Evolutionary conservation across 2,329 filamentous ascomycete species (phyloP).

Genomic region (Calonectria fujianensis): DNA sequence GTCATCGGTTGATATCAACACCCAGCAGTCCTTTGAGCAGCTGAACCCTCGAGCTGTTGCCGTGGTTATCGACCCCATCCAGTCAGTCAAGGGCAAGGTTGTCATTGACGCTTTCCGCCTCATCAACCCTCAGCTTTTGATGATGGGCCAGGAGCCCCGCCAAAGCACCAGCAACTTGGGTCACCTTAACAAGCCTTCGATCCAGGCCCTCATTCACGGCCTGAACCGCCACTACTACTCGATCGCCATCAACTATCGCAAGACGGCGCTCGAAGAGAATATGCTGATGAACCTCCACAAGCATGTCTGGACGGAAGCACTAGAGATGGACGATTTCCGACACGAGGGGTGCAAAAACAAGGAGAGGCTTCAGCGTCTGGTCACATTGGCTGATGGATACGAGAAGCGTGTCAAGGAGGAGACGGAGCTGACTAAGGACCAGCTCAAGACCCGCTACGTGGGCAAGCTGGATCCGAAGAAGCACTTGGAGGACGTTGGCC

Average conservation of each 20-base stretch:
- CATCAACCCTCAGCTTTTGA: constrained; percentile 97
- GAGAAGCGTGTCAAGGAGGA: constrained; percentile 99
- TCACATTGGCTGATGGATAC: constrained; percentile 93
- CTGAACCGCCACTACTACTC: constrained; percentile 99
- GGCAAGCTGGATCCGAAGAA: constrained; percentile 99
- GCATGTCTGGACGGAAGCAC: constrained; percentile 98
- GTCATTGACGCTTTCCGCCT: constrained; percentile 99
- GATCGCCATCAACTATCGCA: constrained; percentile 98
- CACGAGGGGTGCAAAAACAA: constrained; percentile 89
- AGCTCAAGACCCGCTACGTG: constrained; percentile 98
- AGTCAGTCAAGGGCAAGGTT: constrained; percentile 99
- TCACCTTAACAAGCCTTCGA: constrained; percentile 99
- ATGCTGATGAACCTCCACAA: constrained; percentile 99
- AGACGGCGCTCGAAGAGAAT: constrained; percentile 98
- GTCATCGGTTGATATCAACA: constrained; percentile 99
- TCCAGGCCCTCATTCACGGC: constrained; percentile 98
- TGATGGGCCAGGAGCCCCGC: constrained; percentile 97
- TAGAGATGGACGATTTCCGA: constrained; percentile 97
- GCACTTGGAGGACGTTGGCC: constrained; percentile 96
- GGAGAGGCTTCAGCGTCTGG: constrained; percentile 90
- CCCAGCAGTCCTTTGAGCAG: constrained; percentile 99
- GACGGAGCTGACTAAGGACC: constrained; percentile 96
- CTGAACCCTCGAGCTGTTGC: constrained; percentile 96
- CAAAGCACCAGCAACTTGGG: constrained; percentile 99
- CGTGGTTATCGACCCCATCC: constrained; percentile 98